These are phyloP conservation scores for Flaveria robusta DNA, from an alignment of 129 eudicot species.

Conservation along the genomic window DNA sequence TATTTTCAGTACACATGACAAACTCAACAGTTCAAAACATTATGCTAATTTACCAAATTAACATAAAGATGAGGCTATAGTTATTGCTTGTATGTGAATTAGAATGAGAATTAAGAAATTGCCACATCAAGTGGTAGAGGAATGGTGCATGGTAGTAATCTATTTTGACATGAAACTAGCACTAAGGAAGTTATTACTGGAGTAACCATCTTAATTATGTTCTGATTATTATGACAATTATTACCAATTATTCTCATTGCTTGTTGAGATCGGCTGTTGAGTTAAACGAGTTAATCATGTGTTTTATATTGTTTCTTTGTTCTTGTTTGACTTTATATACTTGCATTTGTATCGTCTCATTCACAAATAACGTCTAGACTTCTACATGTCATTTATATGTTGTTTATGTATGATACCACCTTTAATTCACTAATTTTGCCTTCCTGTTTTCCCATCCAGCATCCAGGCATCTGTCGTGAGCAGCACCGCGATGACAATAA, in stretches of 20 bases:
- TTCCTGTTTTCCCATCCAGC: slow-evolving; percentile 45
- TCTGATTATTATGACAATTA: not conserved
- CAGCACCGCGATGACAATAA: slow-evolving; percentile 63
- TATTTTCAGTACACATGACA: slow-evolving; percentile 17
- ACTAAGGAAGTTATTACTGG: not conserved
- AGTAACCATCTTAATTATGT: not conserved
- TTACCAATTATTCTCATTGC: not conserved
- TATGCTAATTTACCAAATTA: not conserved
- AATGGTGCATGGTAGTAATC: no score
- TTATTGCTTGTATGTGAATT: no score
- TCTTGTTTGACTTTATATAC: not conserved
- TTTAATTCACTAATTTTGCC: not conserved
- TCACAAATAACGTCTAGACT: not conserved
- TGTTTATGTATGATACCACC: not conserved
- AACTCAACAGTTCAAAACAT: not conserved
- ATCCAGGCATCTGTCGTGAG: slow-evolving; percentile 88
- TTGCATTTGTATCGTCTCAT: not conserved
- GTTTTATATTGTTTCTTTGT: not conserved
- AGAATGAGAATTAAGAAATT: no score
- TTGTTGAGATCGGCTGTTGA: not conserved
- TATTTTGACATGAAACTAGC: no score
- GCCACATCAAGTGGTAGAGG: no score
- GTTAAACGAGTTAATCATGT: not conserved
- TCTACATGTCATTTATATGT: not conserved
- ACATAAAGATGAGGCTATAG: not conserved